Percentiles rank a stretch among this genome's conserved stretches.
These are phyloP conservation scores for Malus domestica DNA, from an alignment of 306 rosid genomes.

Conservation along the genomic window DNA sequence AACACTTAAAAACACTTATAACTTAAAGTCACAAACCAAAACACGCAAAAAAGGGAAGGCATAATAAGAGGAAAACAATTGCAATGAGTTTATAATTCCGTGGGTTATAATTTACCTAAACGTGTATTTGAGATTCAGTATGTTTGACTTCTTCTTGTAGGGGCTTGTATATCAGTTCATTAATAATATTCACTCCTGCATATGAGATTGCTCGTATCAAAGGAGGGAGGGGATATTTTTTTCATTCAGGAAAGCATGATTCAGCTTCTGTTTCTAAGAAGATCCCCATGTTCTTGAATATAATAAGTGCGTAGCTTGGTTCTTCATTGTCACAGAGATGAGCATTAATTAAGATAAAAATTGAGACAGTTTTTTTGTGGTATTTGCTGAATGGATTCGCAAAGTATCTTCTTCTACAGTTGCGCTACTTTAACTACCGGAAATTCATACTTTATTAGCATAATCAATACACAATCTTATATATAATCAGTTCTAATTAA, in stretches of 20 bases:
- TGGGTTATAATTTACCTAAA: no score
- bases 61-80: background rate
- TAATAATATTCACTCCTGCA: no score
- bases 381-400: constrained; percentile 22
- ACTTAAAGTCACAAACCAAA: background rate
- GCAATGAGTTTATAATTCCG: no score
- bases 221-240: no score
- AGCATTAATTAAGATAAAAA: background rate
- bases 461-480: background rate
- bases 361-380: constrained; percentile 7
- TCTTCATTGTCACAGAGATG: background rate
- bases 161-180: no score
- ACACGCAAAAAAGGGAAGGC: background rate
- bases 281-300: background rate
- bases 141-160: no score
- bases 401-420: constrained; percentile 4
- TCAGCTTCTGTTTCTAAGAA: background rate
- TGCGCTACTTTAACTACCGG: constrained; percentile 31
- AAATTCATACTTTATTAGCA: constrained; percentile 16
- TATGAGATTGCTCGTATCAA: no score
- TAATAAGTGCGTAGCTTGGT: background rate
- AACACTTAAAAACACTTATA: constrained; percentile 12
- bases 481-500: background rate
- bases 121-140: no score
- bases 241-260: background rate